Conservation (phyloP, 306 rosid genomes). For the Trichosanthes truncata region DNA sequence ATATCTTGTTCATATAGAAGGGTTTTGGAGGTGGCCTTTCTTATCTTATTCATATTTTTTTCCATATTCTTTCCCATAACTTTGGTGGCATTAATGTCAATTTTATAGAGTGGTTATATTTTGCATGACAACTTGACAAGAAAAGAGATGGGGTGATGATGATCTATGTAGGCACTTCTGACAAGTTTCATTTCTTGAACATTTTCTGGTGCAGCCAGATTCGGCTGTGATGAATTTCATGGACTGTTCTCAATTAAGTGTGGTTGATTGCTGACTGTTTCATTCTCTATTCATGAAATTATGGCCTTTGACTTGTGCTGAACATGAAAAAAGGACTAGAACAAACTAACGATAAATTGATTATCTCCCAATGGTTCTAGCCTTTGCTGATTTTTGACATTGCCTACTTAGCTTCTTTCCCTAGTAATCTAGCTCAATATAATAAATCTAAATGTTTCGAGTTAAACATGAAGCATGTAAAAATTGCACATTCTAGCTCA, state of each 20-base stretch:
- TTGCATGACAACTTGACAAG: constrained; percentile 3
- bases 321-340: not conserved
- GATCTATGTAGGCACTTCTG: constrained; percentile 47
- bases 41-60: not conserved
- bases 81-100: not conserved
- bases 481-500: not conserved
- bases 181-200: constrained; percentile 24
- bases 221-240: no score
- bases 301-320: not conserved
- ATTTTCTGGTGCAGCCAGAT: constrained; percentile 36
- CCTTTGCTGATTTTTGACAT: not conserved
- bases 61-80: not conserved
- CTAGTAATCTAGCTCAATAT: not conserved
- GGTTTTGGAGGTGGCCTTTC: not conserved
- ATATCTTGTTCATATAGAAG: not conserved
- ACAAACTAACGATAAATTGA: not conserved
- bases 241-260: constrained; percentile 24
- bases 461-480: not conserved
- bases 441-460: not conserved
- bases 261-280: constrained; percentile 27
- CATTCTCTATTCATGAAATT: constrained; percentile 21
- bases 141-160: constrained; percentile 41
- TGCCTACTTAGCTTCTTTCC: not conserved
- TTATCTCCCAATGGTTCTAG: not conserved
- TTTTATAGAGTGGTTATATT: not conserved